Evolutionary conservation across 345 rosid species (phyloP).

Genomic region (Eucalyptus regnans): DNA sequence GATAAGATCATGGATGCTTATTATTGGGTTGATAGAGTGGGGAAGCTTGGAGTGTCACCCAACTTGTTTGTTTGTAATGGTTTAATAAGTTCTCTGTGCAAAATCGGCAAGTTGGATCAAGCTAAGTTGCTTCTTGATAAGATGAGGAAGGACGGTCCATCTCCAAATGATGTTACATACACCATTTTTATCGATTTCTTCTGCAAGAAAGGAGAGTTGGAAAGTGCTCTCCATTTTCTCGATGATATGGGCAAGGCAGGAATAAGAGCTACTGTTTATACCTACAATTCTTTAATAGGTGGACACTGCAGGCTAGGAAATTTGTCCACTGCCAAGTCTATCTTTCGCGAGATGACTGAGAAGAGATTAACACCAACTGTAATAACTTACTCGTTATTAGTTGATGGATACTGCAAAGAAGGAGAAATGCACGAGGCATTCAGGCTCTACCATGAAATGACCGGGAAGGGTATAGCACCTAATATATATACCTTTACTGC

Average conservation of each 20-base stretch:
- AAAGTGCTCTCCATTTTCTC: conserved; percentile 38
- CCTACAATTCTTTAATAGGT: conserved; percentile 70
- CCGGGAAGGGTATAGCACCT: conserved; percentile 55
- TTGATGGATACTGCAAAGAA: conserved; percentile 67
- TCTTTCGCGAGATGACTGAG: conserved; percentile 42
- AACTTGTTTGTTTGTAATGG: conserved; percentile 69
- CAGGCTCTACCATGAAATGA: conserved; percentile 77
- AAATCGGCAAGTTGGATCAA: conserved; percentile 37
- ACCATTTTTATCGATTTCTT: conserved; percentile 69
- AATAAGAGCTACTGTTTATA: conserved; percentile 43
- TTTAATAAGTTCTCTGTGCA: conserved; percentile 61
- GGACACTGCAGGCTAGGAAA: conserved; percentile 73
- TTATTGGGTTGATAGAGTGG: conserved; percentile 39
- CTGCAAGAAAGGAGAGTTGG: conserved; percentile 65
- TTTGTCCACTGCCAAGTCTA: conserved; percentile 35
- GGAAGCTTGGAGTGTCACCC: conserved; percentile 35
- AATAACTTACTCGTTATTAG: conserved; percentile 59
- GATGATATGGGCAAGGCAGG: conserved; percentile 40
- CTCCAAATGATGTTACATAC: conserved; percentile 55
- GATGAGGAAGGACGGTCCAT: conserved; percentile 35
- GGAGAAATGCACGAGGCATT: conserved; percentile 50
- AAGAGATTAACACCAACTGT: conserved; percentile 60
- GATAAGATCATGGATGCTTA: conserved; percentile 46
- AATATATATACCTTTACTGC: conserved; percentile 61
- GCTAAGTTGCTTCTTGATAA: conserved; percentile 52